Evolutionary conservation across 345 rosid genomes (phyloP).

Genomic region (Arabis alpina): DNA sequence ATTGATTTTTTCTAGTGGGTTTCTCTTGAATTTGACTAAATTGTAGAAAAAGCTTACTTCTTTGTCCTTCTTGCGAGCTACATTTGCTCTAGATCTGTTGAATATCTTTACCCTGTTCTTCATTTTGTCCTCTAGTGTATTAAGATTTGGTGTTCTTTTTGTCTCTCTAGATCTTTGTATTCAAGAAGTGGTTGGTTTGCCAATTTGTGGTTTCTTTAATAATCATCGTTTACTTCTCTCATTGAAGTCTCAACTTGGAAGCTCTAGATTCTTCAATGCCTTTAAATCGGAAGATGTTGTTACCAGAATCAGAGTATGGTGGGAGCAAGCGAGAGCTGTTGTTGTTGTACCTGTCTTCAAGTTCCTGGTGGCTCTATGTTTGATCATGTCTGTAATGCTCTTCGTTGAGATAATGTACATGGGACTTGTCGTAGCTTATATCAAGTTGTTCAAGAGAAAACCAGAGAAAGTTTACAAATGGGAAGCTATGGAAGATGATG

Average conservation of each 20-base stretch:
- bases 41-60: neutral
- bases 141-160: neutral
- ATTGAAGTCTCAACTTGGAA: conserved; percentile 39
- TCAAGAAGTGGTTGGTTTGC: conserved; percentile 18
- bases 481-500: conserved; percentile 53
- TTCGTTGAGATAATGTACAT: conserved; percentile 57
- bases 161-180: neutral
- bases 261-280: conserved; percentile 25
- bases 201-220: conserved; percentile 1
- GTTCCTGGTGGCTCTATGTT: conserved; percentile 46
- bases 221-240: conserved; percentile 25
- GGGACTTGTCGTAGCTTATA: conserved; percentile 49
- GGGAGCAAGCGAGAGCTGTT: conserved; percentile 33
- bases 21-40: conserved; percentile 18
- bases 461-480: conserved; percentile 50
- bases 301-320: conserved; percentile 27
- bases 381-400: conserved; percentile 55
- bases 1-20: conserved; percentile 21
- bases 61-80: conserved; percentile 16
- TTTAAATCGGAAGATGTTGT: conserved; percentile 15
- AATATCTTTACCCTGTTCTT: neutral
- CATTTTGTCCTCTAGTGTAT: conserved; percentile 20
- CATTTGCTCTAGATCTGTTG: conserved; percentile 39
- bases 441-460: conserved; percentile 50
- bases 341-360: conserved; percentile 49